Evolutionary conservation across 108 stramenopile species (phyloP), one percentile per base, ranked within the genome.

Genomic region (Cyclotella atomus): DNA sequence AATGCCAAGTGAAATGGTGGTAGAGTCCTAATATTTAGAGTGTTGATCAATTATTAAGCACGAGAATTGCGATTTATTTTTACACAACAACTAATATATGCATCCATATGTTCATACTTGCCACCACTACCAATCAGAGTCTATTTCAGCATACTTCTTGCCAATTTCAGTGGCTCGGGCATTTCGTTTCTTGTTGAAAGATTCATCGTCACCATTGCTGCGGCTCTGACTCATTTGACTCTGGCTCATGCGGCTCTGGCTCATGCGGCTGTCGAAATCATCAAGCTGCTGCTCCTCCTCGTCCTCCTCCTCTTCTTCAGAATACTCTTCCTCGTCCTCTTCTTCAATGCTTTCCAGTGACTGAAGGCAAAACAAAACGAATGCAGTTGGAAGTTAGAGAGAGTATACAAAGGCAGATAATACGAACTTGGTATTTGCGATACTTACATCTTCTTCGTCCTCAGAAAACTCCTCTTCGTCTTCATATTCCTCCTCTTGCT

Each of bases 1-100:
- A 73, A 25, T 86, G 87, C 53, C 19, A 14, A 23, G 78, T 93
- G 20, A 72, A 83, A 72, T 93, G 91, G 89, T 92, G 89, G 87
- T 93, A 38, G 43, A 17, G n/a, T 49, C n/a, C 47, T 4, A 49
- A n/a, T 49, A 49, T n/a, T 49, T 10, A 19, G 47, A 49, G 47
- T 49, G 12, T 9, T 41, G 12, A 41, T 41, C 38, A 6, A n/a
- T n/a, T n/a, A n/a, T n/a, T n/a, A n/a, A n/a, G n/a, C n/a, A n/a
- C n/a, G n/a, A n/a, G n/a, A n/a, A n/a, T n/a, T n/a, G n/a, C 12
- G 47, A 49, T n/a, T 19, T 49, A 49, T 49, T 4, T 49, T 49
- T 19, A 4, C 47, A 49, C 38, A 41, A 7, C 38, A 19, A 49
- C 4, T 49, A 24, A 52, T 52, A 17, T 6, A 52, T 52, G 17